Evolutionary conservation across 148 eudicot genomes (phyloP).

Genomic region (Silene latifolia): DNA sequence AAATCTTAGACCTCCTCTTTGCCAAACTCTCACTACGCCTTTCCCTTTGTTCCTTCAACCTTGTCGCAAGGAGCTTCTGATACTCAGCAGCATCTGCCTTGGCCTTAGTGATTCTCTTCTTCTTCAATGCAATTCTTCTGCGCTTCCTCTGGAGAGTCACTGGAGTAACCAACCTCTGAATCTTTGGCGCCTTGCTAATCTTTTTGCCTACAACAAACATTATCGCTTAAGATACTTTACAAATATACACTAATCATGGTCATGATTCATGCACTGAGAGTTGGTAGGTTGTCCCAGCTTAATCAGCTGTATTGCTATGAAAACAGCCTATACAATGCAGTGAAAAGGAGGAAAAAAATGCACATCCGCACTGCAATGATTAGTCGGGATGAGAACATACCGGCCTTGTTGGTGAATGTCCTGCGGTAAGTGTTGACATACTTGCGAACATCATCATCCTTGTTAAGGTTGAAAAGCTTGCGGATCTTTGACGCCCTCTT

Average conservation of each 20-base stretch:
- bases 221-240: neutral
- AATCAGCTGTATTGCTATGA: no score
- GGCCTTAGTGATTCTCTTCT: constrained; percentile 62
- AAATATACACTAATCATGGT: no score
- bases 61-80: constrained; percentile 41
- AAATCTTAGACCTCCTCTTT: constrained; percentile 40
- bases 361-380: neutral
- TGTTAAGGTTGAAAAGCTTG: constrained; percentile 82
- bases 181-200: constrained; percentile 78
- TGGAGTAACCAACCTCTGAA: constrained; percentile 81
- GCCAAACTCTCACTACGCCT: constrained; percentile 46
- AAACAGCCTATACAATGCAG: neutral
- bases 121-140: constrained; percentile 75
- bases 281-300: no score
- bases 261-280: no score
- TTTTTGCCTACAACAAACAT: constrained; percentile 45
- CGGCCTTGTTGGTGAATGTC: constrained; percentile 60
- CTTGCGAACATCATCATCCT: constrained; percentile 86
- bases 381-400: constrained; percentile 27
- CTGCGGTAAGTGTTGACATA: constrained; percentile 83
- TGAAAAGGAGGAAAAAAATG: neutral
- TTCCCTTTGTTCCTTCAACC: constrained; percentile 48
- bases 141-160: constrained; percentile 86
- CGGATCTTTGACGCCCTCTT: constrained; percentile 89
- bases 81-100: constrained; percentile 46